phyloP scores from a whole-genome alignment of 306 rosid genomes.

The Pyrus bretschneideri region DNA sequence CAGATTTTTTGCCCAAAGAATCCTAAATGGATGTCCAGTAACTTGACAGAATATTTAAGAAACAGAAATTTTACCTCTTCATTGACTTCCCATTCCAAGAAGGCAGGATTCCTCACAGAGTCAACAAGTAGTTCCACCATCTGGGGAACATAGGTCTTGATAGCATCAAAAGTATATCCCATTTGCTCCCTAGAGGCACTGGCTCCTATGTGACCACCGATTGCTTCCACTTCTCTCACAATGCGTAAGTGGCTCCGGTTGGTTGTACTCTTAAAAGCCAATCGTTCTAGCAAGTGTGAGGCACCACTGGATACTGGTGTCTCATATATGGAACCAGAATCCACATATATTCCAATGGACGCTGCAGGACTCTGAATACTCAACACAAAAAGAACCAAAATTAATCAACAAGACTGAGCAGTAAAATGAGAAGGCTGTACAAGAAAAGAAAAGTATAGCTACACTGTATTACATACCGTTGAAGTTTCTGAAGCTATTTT shows the following conservation, averaged over 20 bases:
- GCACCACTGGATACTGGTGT: slow-evolving; percentile 69
- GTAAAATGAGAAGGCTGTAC: neutral
- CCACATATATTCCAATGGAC: slow-evolving; percentile 74
- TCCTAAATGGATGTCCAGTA: neutral
- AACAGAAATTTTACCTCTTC: slow-evolving; percentile 66
- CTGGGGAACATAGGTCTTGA: slow-evolving; percentile 81
- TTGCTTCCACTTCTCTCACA: slow-evolving; percentile 94
- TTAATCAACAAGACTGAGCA: neutral
- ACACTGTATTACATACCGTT: slow-evolving; percentile 32
- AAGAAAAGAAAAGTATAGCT: neutral
- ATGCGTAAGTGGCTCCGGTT: slow-evolving; percentile 90
- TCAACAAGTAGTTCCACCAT: slow-evolving; percentile 94
- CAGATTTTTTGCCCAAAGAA: neutral
- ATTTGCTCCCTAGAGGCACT: slow-evolving; percentile 93
- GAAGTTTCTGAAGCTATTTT: slow-evolving; percentile 80
- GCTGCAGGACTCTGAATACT: slow-evolving; percentile 80
- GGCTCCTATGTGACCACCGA: slow-evolving; percentile 84
- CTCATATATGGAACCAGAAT: slow-evolving; percentile 91
- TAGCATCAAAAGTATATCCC: slow-evolving; percentile 93
- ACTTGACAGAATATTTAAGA: neutral
- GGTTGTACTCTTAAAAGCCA: slow-evolving; percentile 95
- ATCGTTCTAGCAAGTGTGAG: slow-evolving; percentile 80
- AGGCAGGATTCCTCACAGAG: slow-evolving; percentile 78
- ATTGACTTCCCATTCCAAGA: slow-evolving; percentile 91
- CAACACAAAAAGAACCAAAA: slow-evolving; percentile 5